These are phyloP conservation scores for Psilocybe azurescens DNA, from an alignment of 768 basidiomycete genomes.

Conservation along the genomic window DNA sequence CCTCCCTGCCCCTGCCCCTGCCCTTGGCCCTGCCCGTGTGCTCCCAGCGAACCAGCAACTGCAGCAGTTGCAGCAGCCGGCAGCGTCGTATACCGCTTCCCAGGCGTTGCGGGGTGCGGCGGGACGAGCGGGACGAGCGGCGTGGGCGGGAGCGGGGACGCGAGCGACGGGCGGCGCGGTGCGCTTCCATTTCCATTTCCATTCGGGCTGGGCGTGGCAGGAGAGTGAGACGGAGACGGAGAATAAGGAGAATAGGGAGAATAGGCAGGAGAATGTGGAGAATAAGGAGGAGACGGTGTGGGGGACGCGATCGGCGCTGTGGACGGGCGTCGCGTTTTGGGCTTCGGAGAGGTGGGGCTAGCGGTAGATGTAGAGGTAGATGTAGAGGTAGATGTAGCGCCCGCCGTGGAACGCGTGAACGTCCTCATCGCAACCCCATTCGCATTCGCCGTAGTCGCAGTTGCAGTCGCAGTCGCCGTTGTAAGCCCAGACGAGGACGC, in stretches of 20 bases:
- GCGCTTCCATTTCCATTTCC: neutral
- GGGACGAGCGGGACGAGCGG: neutral
- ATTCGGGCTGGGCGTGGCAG: neutral
- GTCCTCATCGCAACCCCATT: neutral
- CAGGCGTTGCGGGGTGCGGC: neutral
- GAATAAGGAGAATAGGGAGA: too few relatives aligned
- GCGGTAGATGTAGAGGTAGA: neutral
- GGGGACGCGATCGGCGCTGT: too few relatives aligned
- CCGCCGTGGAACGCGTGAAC: neutral
- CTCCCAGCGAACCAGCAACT: neutral
- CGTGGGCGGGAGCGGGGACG: neutral
- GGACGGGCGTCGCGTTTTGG: too few relatives aligned
- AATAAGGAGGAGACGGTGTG: too few relatives aligned
- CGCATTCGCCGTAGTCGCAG: too few relatives aligned
- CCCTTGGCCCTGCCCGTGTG: neutral
- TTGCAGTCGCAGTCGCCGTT: too few relatives aligned
- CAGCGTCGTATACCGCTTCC: neutral
- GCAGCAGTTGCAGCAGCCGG: neutral
- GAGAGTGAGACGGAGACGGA: too few relatives aligned
- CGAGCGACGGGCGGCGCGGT: neutral
- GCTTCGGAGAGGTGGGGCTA: too few relatives aligned
- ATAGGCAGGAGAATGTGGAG: too few relatives aligned
- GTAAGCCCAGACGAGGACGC: too few relatives aligned
- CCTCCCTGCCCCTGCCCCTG: neutral
- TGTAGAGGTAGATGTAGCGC: neutral